Percentiles rank a stretch among this genome's conserved stretches.
Evolutionary conservation across 2,329 filamentous ascomycete species (phyloP).

Genomic region (Colletotrichum cuscutae): DNA sequence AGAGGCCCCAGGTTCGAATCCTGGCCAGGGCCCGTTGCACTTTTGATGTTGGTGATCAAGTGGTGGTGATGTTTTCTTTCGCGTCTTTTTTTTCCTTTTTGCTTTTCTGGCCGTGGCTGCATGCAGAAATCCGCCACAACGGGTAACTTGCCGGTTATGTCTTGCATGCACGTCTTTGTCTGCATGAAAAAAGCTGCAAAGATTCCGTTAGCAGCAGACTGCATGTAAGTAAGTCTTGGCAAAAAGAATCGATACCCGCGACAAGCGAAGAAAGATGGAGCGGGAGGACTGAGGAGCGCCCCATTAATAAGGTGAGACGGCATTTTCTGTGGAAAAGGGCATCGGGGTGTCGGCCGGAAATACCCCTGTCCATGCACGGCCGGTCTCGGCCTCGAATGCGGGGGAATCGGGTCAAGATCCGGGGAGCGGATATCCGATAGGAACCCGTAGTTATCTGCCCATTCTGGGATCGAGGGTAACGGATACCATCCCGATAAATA

Average conservation of each 20-base stretch:
- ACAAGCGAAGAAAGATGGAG: not conserved
- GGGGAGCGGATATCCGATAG: constrained; percentile 34
- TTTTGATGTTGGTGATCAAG: not conserved
- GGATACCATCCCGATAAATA: constrained; percentile 20
- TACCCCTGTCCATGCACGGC: constrained; percentile 32
- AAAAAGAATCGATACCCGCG: not conserved
- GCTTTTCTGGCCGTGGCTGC: too few relatives aligned
- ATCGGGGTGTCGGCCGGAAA: constrained; percentile 27
- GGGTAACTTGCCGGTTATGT: not conserved
- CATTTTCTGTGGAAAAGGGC: constrained; percentile 14
- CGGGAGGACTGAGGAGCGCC: too few relatives aligned
- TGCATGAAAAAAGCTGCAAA: constrained; percentile 4
- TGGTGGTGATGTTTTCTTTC: not conserved
- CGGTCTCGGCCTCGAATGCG: constrained; percentile 33
- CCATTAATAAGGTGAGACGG: not conserved
- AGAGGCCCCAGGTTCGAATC: constrained; percentile 35
- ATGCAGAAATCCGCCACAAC: too few relatives aligned
- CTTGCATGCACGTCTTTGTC: not conserved
- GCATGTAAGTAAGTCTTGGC: not conserved
- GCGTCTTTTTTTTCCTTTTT: too few relatives aligned
- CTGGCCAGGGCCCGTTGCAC: constrained; percentile 20
- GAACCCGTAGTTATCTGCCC: constrained; percentile 15
- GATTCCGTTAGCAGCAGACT: not conserved
- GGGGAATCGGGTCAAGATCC: constrained; percentile 31
- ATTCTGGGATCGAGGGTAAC: not conserved